A percentile compares a stretch with the other conserved stretches of the same genome.
These are phyloP conservation scores for Epichloe uncinata DNA, from an alignment of 2,329 filamentous ascomycete species.

Conservation along the genomic window DNA sequence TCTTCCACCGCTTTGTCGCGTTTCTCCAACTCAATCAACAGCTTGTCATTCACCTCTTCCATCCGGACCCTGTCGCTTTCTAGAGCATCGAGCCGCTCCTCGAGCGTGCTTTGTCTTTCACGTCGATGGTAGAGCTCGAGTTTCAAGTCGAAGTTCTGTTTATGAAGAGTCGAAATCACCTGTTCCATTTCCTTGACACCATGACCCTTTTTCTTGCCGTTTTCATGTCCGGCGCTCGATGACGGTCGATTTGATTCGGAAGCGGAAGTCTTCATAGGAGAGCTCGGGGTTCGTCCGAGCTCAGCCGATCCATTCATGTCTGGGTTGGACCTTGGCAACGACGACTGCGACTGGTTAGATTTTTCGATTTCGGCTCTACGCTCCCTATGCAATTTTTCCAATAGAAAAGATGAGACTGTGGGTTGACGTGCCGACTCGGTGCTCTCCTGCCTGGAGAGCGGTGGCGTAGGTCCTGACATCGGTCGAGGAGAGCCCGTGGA, in stretches of 20 bases:
- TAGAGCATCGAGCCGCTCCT: conserved; percentile 42
- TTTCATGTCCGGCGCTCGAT: conserved; percentile 28
- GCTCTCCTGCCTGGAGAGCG: conserved; percentile 28
- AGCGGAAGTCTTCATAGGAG: conserved; percentile 23
- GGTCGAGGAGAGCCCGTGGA: conserved; percentile 22
- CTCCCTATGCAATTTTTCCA: conserved; percentile 40
- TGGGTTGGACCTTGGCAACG: conserved; percentile 22
- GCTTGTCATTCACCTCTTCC: conserved; percentile 42
- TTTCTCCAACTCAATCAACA: conserved; percentile 49
- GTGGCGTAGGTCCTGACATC: conserved; percentile 26
- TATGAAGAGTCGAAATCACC: conserved; percentile 54
- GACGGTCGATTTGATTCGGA: conserved; percentile 26
- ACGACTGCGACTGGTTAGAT: conserved; percentile 15
- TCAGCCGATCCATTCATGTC: conserved; percentile 28
- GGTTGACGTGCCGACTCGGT: conserved; percentile 27
- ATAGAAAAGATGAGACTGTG: conserved; percentile 37
- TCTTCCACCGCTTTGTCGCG: conserved; percentile 59
- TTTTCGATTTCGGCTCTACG: conserved; percentile 36
- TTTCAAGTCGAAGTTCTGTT: conserved; percentile 68
- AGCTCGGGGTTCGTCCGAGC: conserved; percentile 23
- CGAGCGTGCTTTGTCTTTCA: conserved; percentile 47
- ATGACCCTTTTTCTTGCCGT: conserved; percentile 37
- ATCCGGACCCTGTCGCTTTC: conserved; percentile 40
- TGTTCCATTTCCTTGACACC: conserved; percentile 57
- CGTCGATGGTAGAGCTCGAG: conserved; percentile 57